Conservation (phyloP, 345 rosid species). For the Boechera divaricarpa region DNA sequence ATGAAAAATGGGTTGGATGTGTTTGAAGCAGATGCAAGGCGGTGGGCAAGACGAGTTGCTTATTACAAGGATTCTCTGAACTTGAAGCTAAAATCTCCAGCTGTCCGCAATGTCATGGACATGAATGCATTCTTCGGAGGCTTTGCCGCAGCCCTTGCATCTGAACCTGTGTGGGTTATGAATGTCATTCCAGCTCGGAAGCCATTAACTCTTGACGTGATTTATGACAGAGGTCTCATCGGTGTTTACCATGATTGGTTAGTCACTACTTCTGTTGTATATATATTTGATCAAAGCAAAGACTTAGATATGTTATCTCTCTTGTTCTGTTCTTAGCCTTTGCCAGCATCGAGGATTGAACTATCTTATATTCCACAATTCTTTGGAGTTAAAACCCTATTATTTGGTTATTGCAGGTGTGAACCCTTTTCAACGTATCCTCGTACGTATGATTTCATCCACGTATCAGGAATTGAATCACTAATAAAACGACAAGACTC, state of each 20-base stretch:
- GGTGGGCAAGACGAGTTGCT: constrained; percentile 88
- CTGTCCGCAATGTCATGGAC: constrained; percentile 87
- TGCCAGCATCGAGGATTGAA: background rate
- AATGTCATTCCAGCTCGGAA: constrained; percentile 86
- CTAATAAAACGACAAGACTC: constrained; percentile 59
- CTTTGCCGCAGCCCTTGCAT: constrained; percentile 81
- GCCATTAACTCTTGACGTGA: constrained; percentile 72
- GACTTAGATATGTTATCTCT: background rate
- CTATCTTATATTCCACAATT: background rate
- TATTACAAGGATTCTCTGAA: constrained; percentile 61
- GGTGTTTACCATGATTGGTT: constrained; percentile 91
- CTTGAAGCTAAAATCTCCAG: constrained; percentile 72
- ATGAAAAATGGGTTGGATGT: constrained; percentile 78
- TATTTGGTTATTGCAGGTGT: constrained; percentile 64
- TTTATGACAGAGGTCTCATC: constrained; percentile 88
- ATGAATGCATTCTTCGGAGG: constrained; percentile 97
- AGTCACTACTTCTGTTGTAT: constrained; percentile 33
- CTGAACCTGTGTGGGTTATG: constrained; percentile 96
- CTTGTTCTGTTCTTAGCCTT: constrained; percentile 19
- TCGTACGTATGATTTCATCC: constrained; percentile 92
- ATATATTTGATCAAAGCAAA: constrained; percentile 12
- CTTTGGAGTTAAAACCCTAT: background rate
- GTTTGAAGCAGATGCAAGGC: constrained; percentile 85
- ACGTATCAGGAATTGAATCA: constrained; percentile 79
- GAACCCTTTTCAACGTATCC: constrained; percentile 99